Evolutionary conservation across 345 rosid genomes (phyloP).

Genomic region (Firmiana major): DNA sequence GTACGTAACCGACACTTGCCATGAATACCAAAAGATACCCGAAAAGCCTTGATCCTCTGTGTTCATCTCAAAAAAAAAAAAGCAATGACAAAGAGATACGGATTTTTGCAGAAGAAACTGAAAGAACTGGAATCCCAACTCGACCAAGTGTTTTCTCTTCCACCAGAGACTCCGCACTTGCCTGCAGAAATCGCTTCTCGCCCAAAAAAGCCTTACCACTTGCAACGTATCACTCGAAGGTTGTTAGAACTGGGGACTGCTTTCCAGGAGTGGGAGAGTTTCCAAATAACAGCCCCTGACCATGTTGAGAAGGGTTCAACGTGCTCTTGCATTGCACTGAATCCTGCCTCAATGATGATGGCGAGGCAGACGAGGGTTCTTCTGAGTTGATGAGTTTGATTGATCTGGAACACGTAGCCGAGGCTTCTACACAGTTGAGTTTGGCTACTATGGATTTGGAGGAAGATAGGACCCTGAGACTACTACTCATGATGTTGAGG

Average conservation of each 20-base stretch:
- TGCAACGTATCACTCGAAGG: conserved; percentile 24
- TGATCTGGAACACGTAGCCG: conserved; percentile 6
- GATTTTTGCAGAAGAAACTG: conserved; percentile 40
- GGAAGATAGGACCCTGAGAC: no score
- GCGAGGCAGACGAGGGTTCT: not conserved
- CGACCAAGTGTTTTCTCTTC: conserved; percentile 15
- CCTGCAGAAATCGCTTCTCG: conserved; percentile 39
- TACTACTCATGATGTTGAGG: no score
- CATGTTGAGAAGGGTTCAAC: conserved; percentile 15
- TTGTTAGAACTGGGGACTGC: conserved; percentile 24
- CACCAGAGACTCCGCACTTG: conserved; percentile 22
- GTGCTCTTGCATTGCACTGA: conserved; percentile 29
- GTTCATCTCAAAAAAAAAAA: not conserved
- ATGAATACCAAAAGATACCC: not conserved
- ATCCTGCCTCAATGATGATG: conserved; percentile 18
- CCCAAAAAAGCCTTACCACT: conserved; percentile 28
- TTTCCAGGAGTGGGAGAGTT: conserved; percentile 26
- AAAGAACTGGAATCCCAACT: conserved; percentile 33
- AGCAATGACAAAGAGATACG: conserved; percentile 27
- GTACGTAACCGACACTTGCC: conserved; percentile 6
- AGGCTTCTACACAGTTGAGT: not conserved
- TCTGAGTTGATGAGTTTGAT: not conserved
- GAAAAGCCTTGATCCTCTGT: not conserved
- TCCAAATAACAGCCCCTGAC: not conserved
- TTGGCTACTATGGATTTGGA: not conserved